These are phyloP conservation scores for Cochlearia excelsa DNA, from an alignment of 345 rosid genomes.

Conservation along the genomic window DNA sequence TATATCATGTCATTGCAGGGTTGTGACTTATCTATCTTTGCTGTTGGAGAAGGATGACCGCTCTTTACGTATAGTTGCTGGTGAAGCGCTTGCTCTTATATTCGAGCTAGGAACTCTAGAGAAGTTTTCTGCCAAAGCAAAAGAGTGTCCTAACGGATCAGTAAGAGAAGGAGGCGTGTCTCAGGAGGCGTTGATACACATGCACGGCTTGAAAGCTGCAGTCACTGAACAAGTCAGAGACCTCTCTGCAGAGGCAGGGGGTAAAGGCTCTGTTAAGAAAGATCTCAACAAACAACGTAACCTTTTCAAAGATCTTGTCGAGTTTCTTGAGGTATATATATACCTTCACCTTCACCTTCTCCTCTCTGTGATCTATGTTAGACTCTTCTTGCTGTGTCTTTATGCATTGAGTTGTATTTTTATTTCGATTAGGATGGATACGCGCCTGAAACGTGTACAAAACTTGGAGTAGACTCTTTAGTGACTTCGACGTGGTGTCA, in stretches of 20 bases:
- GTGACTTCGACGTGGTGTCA: conserved; percentile 68
- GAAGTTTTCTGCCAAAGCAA: conserved; percentile 53
- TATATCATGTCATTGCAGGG: conserved; percentile 44
- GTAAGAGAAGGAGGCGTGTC: conserved; percentile 49
- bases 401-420: conserved; percentile 3
- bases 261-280: conserved; percentile 91
- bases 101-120: conserved; percentile 71
- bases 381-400: neutral
- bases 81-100: conserved; percentile 81
- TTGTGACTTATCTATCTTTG: conserved; percentile 62
- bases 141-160: conserved; percentile 40
- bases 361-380: conserved; percentile 15
- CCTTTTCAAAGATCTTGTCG: conserved; percentile 74
- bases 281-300: conserved; percentile 83
- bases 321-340: conserved; percentile 55
- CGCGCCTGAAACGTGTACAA: conserved; percentile 59
- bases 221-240: conserved; percentile 62
- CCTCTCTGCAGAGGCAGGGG: conserved; percentile 88
- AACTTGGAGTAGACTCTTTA: conserved; percentile 67
- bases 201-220: conserved; percentile 69
- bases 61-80: conserved; percentile 85
- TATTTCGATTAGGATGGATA: conserved; percentile 49
- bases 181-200: conserved; percentile 44
- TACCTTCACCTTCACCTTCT: neutral
- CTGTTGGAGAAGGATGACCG: conserved; percentile 87